Evolutionary conservation across 345 rosid species (phyloP).

Genomic region (Carallia pectinifolia): DNA sequence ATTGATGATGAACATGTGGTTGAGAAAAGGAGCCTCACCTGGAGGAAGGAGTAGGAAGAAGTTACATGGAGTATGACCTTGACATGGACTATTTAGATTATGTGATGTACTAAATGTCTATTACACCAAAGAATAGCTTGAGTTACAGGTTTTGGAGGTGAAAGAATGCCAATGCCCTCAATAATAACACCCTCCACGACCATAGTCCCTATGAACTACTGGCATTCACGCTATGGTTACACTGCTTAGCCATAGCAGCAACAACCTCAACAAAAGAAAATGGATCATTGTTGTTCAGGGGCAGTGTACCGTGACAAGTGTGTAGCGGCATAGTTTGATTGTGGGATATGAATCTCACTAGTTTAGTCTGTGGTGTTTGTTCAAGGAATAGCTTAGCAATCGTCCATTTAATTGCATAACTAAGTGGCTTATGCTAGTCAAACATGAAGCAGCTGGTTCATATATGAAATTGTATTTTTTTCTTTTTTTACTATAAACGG

Average conservation of each 20-base stretch:
- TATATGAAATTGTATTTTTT: neutral
- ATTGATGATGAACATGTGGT: too few species aligned
- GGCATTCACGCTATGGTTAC: constrained; percentile 40
- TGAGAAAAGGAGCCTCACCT: too few species aligned
- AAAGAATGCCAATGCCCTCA: too few species aligned
- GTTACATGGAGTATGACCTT: too few species aligned
- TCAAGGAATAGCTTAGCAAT: neutral
- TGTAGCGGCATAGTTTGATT: neutral
- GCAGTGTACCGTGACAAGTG: neutral
- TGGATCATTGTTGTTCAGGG: neutral
- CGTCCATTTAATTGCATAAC: neutral
- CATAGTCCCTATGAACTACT: neutral
- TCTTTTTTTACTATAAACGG: neutral
- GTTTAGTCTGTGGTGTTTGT: neutral
- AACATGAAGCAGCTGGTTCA: too few species aligned
- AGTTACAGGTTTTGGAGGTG: too few species aligned
- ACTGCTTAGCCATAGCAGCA: constrained; percentile 23
- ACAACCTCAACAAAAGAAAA: constrained; percentile 24
- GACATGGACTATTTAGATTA: too few species aligned
- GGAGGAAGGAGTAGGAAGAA: too few species aligned
- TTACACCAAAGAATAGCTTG: too few species aligned
- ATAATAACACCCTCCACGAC: too few species aligned
- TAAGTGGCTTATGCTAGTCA: neutral
- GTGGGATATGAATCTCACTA: neutral
- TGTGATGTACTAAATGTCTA: too few species aligned